A percentile compares a stretch with the other conserved stretches of the same genome.
phyloP scores from a whole-genome alignment of 1,284 basidiomycete species.

The Fomes fomentarius region DNA sequence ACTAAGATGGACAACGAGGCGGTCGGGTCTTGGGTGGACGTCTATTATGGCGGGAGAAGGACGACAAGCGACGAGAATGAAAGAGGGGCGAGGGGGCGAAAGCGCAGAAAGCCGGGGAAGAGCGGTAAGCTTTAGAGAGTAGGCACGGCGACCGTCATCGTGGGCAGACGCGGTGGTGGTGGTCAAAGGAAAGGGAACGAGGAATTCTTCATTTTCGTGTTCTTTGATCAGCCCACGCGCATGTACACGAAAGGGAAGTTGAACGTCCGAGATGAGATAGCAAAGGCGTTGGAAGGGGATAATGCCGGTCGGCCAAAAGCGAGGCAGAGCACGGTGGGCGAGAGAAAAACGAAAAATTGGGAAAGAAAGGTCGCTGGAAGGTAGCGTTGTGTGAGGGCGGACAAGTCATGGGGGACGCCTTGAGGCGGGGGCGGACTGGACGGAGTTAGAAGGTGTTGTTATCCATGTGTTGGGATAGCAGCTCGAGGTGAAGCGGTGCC shows the following conservation, averaged over 20 bases:
- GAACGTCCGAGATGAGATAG: neutral
- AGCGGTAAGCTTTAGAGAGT: slow-evolving; percentile 14
- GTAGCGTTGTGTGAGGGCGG: neutral
- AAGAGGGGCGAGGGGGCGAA: neutral
- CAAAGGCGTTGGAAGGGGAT: neutral
- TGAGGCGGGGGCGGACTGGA: slow-evolving; percentile 13
- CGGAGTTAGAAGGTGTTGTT: slow-evolving; percentile 12
- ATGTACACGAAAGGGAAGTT: neutral
- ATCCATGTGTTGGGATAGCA: neutral
- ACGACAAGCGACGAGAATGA: too few species aligned
- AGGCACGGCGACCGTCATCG: neutral
- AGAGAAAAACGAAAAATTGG: neutral
- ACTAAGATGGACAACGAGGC: neutral
- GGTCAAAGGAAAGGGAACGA: neutral
- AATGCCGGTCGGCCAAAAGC: too few species aligned
- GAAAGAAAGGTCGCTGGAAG: neutral
- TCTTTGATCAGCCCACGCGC: neutral
- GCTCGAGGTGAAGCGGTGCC: neutral
- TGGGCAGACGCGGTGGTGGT: neutral
- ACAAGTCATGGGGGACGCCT: slow-evolving; percentile 6
- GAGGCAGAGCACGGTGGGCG: slow-evolving; percentile 1
- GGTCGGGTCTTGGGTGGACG: neutral
- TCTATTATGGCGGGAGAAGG: too few species aligned
- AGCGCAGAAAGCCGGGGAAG: neutral
- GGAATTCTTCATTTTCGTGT: too few species aligned